Evolutionary conservation across 2,329 filamentous ascomycete species (phyloP), one percentile per base, ranked within the genome.

Genomic region (Penicillium sp.): DNA sequence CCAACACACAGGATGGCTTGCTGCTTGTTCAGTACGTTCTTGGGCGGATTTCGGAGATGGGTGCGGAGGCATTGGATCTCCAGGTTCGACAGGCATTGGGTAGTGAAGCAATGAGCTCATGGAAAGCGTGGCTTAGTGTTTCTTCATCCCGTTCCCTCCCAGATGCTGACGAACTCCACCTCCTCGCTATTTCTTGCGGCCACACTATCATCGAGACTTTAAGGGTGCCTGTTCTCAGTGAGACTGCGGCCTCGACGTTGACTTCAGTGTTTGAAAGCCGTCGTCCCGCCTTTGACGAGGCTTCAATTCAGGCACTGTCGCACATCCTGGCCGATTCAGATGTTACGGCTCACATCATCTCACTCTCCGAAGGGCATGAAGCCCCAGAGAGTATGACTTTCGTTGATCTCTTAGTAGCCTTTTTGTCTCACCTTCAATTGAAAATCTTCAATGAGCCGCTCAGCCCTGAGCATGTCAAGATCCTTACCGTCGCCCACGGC

Each of bases 371-470:
- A 12, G 66, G 64, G 8, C 63, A 70, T 38, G 68, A 65, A 41
- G 69, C 66, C 25, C 54, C 62, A 8, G 69, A 72, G 4, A 62
- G 63, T 28, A 67, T 70, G 63, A 58, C 63, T 7, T 72, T 69
- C 43, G 51, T 72, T 46, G 69, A 72, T 27, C 66, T 73, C 18
- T 48, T 73, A 7, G 54, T 71, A 39, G 65, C 64, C 33, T 72
- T 68, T 50, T 56, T 68, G 29, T 60, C 60, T 2, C 52, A 62
- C 4, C 58, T 66, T 38, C 58, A 63, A 37, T 51, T 60, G 34
- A 55, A 65, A 11, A 52, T 72, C 6, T 53, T 71, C 40, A 63
- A 52, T 5, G 57, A 61, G 12, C 56, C 59, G 11, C 50, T 66
- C 29, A 61, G 63, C 24, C 60, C 57, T 7, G 60, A 66, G 26